Evolutionary conservation across 129 eudicot species (phyloP).

Genomic region (Lactuca sativa): DNA sequence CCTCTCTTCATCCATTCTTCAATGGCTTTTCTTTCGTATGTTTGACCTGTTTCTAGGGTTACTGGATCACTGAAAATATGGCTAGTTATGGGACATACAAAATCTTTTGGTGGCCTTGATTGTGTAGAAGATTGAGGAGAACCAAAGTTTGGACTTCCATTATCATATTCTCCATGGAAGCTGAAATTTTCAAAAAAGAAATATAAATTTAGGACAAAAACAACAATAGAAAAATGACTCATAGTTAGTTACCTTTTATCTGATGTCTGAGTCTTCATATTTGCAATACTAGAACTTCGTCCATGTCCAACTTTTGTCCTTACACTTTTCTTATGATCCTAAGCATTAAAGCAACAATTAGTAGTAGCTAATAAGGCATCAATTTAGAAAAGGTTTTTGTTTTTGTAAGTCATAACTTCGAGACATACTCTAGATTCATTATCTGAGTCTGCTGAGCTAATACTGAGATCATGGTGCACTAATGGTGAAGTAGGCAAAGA

Average conservation of each 20-base stretch:
- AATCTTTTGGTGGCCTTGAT: constrained; percentile 82
- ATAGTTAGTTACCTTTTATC: constrained; percentile 44
- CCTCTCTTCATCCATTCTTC: constrained; percentile 86
- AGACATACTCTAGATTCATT: constrained; percentile 56
- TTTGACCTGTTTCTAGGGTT: constrained; percentile 85
- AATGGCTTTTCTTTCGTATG: constrained; percentile 83
- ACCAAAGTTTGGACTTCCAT: constrained; percentile 53
- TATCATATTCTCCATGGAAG: constrained; percentile 41
- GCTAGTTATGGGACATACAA: constrained; percentile 83
- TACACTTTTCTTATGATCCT: constrained; percentile 46
- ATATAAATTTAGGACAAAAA: not conserved
- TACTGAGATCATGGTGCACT: constrained; percentile 40
- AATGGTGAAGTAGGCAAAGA: constrained; percentile 51
- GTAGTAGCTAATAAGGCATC: constrained; percentile 12
- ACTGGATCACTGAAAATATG: constrained; percentile 74
- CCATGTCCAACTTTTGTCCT: constrained; percentile 35
- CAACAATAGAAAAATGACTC: not conserved
- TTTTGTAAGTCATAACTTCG: constrained; percentile 3
- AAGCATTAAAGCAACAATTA: constrained; percentile 31
- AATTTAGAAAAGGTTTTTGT: not conserved
- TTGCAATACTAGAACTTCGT: constrained; percentile 32
- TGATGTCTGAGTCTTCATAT: constrained; percentile 30
- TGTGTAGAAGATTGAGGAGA: constrained; percentile 54
- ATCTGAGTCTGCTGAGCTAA: constrained; percentile 62
- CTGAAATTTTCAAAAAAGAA: too few relatives aligned